Evolutionary conservation across 306 rosid genomes (phyloP).

Genomic region (Cucumis hystrix): DNA sequence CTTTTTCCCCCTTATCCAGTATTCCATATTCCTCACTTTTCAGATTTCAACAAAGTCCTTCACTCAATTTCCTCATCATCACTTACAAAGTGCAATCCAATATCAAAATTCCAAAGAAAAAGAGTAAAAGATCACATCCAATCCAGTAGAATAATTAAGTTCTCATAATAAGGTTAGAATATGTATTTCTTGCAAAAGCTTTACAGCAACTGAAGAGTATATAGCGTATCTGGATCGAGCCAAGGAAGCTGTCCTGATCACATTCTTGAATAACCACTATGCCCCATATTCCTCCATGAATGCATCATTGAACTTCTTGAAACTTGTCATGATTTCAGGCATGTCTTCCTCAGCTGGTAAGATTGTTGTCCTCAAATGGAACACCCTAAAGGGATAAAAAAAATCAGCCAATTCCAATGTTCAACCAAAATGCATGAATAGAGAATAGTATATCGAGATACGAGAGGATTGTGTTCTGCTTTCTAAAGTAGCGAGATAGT

Average conservation of each 20-base stretch:
- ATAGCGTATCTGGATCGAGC: neutral
- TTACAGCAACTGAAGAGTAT: neutral
- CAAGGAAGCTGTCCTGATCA: constrained; percentile 3
- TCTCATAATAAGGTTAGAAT: neutral
- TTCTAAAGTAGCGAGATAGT: neutral
- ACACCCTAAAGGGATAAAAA: constrained; percentile 34
- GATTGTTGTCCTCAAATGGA: constrained; percentile 98
- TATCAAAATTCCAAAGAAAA: neutral
- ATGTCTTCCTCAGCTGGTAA: constrained; percentile 96
- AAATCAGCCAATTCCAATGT: neutral
- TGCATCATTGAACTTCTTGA: constrained; percentile 85
- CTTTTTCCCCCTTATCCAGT: neutral
- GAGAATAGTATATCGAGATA: neutral
- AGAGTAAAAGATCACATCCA: neutral
- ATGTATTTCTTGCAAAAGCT: constrained; percentile 5
- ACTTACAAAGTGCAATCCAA: neutral
- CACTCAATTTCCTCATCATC: neutral
- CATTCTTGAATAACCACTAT: constrained; percentile 72
- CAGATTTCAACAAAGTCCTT: neutral
- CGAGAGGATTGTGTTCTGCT: neutral
- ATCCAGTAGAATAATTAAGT: neutral
- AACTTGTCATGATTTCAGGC: constrained; percentile 84
- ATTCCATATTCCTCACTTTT: neutral
- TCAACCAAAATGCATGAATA: neutral
- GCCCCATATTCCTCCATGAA: constrained; percentile 96